phyloP scores from a whole-genome alignment of 2,329 filamentous ascomycete species.

The Catunica adiposa region DNA sequence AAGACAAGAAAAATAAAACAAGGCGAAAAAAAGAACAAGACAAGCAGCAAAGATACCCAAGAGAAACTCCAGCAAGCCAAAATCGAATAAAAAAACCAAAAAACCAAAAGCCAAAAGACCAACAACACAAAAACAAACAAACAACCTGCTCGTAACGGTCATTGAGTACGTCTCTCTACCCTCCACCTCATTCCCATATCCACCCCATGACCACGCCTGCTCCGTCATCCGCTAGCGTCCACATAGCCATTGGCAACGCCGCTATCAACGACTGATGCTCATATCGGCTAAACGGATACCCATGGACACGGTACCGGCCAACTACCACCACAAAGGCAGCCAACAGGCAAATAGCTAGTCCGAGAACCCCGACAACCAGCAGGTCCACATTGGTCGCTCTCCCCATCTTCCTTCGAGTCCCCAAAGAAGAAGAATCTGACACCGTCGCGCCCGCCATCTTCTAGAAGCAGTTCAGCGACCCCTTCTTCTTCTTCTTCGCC shows the following conservation, averaged over 20 bases:
- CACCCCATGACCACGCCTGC: conserved; percentile 10
- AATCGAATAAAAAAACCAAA: conserved; percentile 15
- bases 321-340: neutral
- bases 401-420: neutral
- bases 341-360: neutral
- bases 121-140: conserved; percentile 14
- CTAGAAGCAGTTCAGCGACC: conserved; percentile 94
- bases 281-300: conserved; percentile 9
- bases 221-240: conserved; percentile 16
- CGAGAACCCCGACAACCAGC: neutral
- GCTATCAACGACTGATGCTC: conserved; percentile 10
- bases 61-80: conserved; percentile 2
- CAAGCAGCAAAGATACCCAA: conserved; percentile 1
- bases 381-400: neutral
- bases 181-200: conserved; percentile 12
- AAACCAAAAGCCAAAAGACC: conserved; percentile 7
- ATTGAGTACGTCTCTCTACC: neutral
- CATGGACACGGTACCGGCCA: conserved; percentile 7
- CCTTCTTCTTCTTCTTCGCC: conserved; percentile 92
- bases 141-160: neutral
- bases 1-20: neutral
- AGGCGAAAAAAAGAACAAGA: conserved; percentile 3
- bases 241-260: conserved; percentile 4
- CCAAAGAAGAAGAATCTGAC: conserved; percentile 7
- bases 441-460: conserved; percentile 16